A percentile compares a stretch with the other conserved stretches of the same genome.
Conservation (phyloP, 2,329 filamentous ascomycete genomes). For the Periconia sp. region DNA sequence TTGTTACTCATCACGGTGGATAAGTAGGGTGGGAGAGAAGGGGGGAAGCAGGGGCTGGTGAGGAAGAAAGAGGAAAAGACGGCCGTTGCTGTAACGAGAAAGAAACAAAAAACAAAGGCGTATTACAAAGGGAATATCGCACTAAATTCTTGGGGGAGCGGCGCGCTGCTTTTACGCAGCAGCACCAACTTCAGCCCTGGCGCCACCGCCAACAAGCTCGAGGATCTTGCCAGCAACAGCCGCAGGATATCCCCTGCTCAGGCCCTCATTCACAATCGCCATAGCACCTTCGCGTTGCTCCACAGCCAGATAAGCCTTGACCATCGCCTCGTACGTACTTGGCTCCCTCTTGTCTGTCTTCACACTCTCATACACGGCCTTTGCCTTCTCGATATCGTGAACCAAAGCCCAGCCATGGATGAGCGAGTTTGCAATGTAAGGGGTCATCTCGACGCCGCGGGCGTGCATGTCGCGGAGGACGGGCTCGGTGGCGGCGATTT, state of each 20-base stretch:
- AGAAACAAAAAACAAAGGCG: constrained; percentile 3
- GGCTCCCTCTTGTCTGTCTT: constrained; percentile 81
- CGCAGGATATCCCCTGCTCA: constrained; percentile 83
- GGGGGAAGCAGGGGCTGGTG: constrained; percentile 12
- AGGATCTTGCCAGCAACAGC: constrained; percentile 93
- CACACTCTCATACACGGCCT: constrained; percentile 77
- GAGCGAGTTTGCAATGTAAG: constrained; percentile 97
- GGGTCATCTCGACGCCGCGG: constrained; percentile 79
- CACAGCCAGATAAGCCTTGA: constrained; percentile 82
- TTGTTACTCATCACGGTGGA: too few species aligned
- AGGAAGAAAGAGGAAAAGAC: background rate
- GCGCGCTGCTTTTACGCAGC: constrained; percentile 10
- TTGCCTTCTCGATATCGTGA: constrained; percentile 77
- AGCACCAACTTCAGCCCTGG: constrained; percentile 20
- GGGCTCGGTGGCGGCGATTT: constrained; percentile 69
- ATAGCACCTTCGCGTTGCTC: constrained; percentile 79
- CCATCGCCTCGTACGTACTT: constrained; percentile 99
- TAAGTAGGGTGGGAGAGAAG: constrained; percentile 3
- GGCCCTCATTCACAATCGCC: constrained; percentile 82
- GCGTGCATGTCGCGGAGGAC: constrained; percentile 75
- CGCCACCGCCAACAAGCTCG: constrained; percentile 67
- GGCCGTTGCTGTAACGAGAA: constrained; percentile 13
- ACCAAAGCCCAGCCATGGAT: constrained; percentile 95
- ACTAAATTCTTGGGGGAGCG: constrained; percentile 6
- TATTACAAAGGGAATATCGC: constrained; percentile 11